Evolutionary conservation across 2,329 filamentous ascomycete species (phyloP).

Genomic region (Phialophora macrospora): DNA sequence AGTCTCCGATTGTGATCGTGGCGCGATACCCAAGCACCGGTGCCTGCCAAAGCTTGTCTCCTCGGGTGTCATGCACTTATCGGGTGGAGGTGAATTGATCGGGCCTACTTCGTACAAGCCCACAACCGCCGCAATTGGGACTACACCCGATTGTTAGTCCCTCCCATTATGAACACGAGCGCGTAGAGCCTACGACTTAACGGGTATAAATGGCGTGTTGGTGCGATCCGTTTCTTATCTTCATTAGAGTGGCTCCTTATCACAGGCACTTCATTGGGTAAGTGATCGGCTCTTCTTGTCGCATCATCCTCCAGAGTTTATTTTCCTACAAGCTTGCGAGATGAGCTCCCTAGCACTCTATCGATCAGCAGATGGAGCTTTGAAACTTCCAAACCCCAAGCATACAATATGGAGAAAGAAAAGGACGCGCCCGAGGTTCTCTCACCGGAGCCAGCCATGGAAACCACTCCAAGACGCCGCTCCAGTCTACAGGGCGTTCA

Average conservation of each 20-base stretch:
- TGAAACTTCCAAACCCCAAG: not conserved
- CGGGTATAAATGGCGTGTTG: not conserved
- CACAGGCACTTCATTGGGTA: constrained; percentile 9
- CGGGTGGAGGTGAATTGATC: not conserved
- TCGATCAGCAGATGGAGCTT: not conserved
- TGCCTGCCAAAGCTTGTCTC: not conserved
- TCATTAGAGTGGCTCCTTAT: constrained; percentile 8
- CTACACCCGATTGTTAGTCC: not conserved
- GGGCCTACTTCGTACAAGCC: not conserved
- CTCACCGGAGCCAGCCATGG: not conserved
- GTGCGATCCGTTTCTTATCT: not conserved
- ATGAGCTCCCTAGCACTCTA: not conserved
- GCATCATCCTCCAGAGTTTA: constrained; percentile 7
- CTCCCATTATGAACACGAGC: not conserved
- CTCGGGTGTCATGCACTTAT: not conserved
- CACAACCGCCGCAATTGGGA: not conserved
- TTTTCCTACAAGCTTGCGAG: not conserved
- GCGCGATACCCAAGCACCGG: not conserved
- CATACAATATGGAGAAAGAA: constrained; percentile 5
- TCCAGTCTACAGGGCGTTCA: constrained; percentile 1
- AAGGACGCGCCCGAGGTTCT: not conserved
- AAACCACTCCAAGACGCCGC: constrained; percentile 1
- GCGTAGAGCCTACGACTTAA: not conserved
- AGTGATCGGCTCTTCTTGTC: not conserved
- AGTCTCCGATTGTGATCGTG: not conserved